phyloP scores from a whole-genome alignment of 768 basidiomycete genomes.

The Steccherinum ochraceum region DNA sequence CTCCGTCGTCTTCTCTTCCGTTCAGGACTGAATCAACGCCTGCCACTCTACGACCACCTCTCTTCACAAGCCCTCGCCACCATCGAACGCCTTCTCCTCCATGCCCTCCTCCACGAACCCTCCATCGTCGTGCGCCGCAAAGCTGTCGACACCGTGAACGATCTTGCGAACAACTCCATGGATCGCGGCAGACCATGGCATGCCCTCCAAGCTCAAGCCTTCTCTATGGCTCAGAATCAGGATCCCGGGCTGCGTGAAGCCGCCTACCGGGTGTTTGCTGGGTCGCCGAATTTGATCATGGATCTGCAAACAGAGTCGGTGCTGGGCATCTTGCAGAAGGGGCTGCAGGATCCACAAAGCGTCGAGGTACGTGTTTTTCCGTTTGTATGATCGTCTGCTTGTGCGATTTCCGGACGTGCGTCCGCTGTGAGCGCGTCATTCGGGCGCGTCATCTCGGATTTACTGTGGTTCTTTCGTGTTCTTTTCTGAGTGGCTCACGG shows the following conservation, averaged over 20 bases:
- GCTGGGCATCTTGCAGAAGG: slow-evolving; percentile 56
- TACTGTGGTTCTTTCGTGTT: too few relatives aligned
- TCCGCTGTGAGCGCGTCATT: neutral
- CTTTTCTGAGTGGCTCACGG: slow-evolving; percentile 1
- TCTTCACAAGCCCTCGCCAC: slow-evolving; percentile 57
- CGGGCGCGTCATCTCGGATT: neutral
- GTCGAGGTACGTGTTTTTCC: slow-evolving; percentile 45
- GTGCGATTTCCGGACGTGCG: neutral
- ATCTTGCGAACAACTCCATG: slow-evolving; percentile 74
- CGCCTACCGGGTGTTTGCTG: slow-evolving; percentile 67
- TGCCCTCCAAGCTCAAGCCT: slow-evolving; percentile 65
- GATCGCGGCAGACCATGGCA: slow-evolving; percentile 75
- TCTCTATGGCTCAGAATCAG: slow-evolving; percentile 49
- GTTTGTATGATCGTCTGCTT: too few relatives aligned
- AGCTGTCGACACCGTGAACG: slow-evolving; percentile 68
- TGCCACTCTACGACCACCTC: slow-evolving; percentile 69
- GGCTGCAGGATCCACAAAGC: slow-evolving; percentile 59
- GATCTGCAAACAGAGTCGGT: slow-evolving; percentile 71
- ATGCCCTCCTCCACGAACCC: slow-evolving; percentile 60
- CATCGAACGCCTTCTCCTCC: slow-evolving; percentile 67
- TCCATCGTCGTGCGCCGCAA: slow-evolving; percentile 56
- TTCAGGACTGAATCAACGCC: slow-evolving; percentile 25
- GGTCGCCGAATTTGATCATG: slow-evolving; percentile 70
- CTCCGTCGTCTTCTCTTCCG: slow-evolving; percentile 76
- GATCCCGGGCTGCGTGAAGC: slow-evolving; percentile 24